Conservation (phyloP, 768 basidiomycete genomes). For the Hydnomerulius pinastri region DNA sequence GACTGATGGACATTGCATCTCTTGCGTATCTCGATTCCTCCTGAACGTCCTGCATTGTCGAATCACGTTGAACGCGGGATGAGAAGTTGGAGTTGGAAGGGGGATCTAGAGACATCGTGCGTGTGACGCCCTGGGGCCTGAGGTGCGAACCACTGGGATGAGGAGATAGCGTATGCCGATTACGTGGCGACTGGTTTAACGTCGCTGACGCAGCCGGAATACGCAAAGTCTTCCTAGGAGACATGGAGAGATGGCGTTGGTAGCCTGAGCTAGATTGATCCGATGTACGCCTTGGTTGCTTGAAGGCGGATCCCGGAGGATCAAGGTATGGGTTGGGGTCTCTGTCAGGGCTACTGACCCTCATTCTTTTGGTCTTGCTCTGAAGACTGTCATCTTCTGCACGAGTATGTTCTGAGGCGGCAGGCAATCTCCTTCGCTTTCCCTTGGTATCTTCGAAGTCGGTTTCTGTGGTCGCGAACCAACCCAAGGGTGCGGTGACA, state of each 20-base stretch:
- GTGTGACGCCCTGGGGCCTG: constrained; percentile 40
- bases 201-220: constrained; percentile 28
- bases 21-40: constrained; percentile 19
- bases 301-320: constrained; percentile 50
- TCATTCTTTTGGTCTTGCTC: constrained; percentile 50
- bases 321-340: constrained; percentile 50
- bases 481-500: constrained; percentile 60
- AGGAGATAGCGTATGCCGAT: constrained; percentile 48
- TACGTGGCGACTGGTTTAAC: constrained; percentile 33
- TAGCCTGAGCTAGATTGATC: constrained; percentile 21
- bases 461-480: constrained; percentile 54
- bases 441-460: constrained; percentile 51
- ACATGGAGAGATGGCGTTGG: constrained; percentile 23
- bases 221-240: constrained; percentile 33
- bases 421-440: constrained; percentile 53
- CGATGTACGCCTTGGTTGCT: constrained; percentile 22
- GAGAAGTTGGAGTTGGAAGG: constrained; percentile 34
- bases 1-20: constrained; percentile 25
- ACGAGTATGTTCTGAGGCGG: constrained; percentile 20
- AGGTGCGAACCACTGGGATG: constrained; percentile 31
- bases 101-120: constrained; percentile 79
- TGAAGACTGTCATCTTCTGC: constrained; percentile 36
- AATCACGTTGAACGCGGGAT: constrained; percentile 26
- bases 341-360: constrained; percentile 51
- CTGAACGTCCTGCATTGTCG: constrained; percentile 37